A percentile compares a stretch with the other conserved stretches of the same genome.
Evolutionary conservation across 2,329 filamentous ascomycete species (phyloP).

Genomic region (Aschersonia sp.): DNA sequence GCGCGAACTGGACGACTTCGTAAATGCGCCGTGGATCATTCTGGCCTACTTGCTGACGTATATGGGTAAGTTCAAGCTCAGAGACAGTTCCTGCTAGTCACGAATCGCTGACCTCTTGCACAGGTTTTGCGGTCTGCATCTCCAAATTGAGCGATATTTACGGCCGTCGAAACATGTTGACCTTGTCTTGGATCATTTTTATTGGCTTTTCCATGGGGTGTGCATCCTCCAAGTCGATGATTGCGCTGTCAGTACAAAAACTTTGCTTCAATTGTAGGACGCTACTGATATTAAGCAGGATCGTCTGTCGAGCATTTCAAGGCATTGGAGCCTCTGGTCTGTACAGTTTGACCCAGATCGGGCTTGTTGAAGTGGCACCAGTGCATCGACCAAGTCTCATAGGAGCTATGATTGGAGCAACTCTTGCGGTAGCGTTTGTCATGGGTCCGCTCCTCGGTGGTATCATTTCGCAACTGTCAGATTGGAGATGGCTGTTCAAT

Average conservation of each 20-base stretch:
- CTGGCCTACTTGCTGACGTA: slow-evolving; percentile 42
- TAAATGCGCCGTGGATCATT: slow-evolving; percentile 38
- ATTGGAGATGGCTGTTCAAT: slow-evolving; percentile 47
- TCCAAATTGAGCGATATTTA: slow-evolving; percentile 47
- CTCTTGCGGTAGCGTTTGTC: slow-evolving; percentile 41
- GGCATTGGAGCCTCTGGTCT: slow-evolving; percentile 47
- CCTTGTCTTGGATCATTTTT: slow-evolving; percentile 38
- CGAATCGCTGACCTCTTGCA: slow-evolving; percentile 2
- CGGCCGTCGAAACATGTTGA: slow-evolving; percentile 34
- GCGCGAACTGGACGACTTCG: slow-evolving; percentile 32
- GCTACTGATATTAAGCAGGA: slow-evolving; percentile 22
- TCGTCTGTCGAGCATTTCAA: slow-evolving; percentile 42
- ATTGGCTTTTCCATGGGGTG: slow-evolving; percentile 40
- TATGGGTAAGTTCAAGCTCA: slow-evolving; percentile 24
- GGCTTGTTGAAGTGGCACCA: slow-evolving; percentile 40
- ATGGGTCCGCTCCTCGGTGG: slow-evolving; percentile 44
- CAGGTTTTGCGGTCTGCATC: slow-evolving; percentile 41
- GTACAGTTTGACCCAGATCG: slow-evolving; percentile 44
- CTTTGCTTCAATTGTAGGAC: background rate
- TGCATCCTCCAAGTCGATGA: slow-evolving; percentile 33
- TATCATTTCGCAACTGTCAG: slow-evolving; percentile 33
- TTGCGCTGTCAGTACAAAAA: slow-evolving; percentile 27
- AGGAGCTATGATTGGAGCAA: slow-evolving; percentile 38
- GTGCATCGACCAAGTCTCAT: slow-evolving; percentile 36
- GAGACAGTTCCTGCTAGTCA: background rate